Evolutionary conservation across 371 early-diverging fungal species (phyloP).

Genomic region (Mortierella sp.): DNA sequence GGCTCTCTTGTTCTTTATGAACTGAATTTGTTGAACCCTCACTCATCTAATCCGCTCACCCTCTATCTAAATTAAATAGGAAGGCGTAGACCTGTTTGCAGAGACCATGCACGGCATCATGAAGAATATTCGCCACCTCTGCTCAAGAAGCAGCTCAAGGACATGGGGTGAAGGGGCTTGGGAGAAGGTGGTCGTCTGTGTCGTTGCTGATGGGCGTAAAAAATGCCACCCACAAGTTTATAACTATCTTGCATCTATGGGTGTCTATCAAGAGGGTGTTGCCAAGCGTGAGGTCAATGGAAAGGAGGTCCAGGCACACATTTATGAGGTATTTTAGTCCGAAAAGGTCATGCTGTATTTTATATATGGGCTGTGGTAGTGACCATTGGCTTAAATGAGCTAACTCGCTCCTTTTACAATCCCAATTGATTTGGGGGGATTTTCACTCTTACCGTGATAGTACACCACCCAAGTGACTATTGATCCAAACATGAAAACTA

Average conservation of each 20-base stretch:
- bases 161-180: constrained; percentile 82
- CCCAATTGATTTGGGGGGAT: too few species aligned
- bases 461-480: constrained; percentile 78
- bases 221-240: constrained; percentile 68
- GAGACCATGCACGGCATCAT: constrained; percentile 79
- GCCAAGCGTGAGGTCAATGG: constrained; percentile 67
- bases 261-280: constrained; percentile 78
- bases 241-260: constrained; percentile 70
- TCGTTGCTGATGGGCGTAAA: constrained; percentile 84
- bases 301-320: constrained; percentile 73
- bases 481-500: constrained; percentile 58
- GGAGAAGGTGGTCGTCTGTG: constrained; percentile 85
- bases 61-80: constrained; percentile 33
- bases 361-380: neutral
- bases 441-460: constrained; percentile 7
- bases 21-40: constrained; percentile 3
- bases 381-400: neutral
- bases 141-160: constrained; percentile 62
- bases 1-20: neutral
- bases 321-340: constrained; percentile 68
- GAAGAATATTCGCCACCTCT: constrained; percentile 83
- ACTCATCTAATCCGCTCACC: neutral
- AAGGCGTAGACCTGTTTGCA: constrained; percentile 71
- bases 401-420: neutral
- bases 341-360: neutral